phyloP scores from a whole-genome alignment of 2,329 filamentous ascomycete species.

The Aspergillus luchuensis region DNA sequence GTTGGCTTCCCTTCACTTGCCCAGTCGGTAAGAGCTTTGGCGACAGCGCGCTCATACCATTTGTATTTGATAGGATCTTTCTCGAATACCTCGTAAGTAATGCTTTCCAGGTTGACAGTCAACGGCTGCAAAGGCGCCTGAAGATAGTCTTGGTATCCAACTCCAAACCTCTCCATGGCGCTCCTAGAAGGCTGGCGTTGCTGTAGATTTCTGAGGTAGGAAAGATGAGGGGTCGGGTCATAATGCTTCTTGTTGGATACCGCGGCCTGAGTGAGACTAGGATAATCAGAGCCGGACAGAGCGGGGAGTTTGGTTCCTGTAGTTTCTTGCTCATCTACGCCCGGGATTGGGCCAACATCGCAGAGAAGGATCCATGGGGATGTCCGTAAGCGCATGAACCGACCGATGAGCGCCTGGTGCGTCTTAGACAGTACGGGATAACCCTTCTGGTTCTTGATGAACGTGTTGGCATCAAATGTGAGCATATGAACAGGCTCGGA shows the following conservation, averaged over 20 bases:
- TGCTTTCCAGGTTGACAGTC: slow-evolving; percentile 93
- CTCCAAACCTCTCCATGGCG: slow-evolving; percentile 66
- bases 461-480: slow-evolving; percentile 55
- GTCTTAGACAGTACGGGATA: slow-evolving; percentile 61
- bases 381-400: slow-evolving; percentile 59
- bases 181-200: slow-evolving; percentile 71
- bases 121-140: slow-evolving; percentile 93
- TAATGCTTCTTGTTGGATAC: slow-evolving; percentile 52
- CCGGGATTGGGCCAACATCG: slow-evolving; percentile 59
- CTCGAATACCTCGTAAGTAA: slow-evolving; percentile 98
- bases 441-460: slow-evolving; percentile 60
- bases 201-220: slow-evolving; percentile 83
- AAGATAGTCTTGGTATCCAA: slow-evolving; percentile 87
- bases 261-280: slow-evolving; percentile 70
- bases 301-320: slow-evolving; percentile 21
- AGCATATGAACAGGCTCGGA: slow-evolving; percentile 64
- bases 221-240: slow-evolving; percentile 67
- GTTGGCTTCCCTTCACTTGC: slow-evolving; percentile 70
- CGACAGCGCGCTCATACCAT: slow-evolving; percentile 86
- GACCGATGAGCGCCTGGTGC: slow-evolving; percentile 60
- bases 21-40: slow-evolving; percentile 81
- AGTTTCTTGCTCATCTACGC: slow-evolving; percentile 38
- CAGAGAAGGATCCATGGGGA: slow-evolving; percentile 63
- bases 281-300: slow-evolving; percentile 53
- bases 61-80: slow-evolving; percentile 98